Conservation (phyloP, 129 eudicot genomes). For the Flaveria robusta region DNA sequence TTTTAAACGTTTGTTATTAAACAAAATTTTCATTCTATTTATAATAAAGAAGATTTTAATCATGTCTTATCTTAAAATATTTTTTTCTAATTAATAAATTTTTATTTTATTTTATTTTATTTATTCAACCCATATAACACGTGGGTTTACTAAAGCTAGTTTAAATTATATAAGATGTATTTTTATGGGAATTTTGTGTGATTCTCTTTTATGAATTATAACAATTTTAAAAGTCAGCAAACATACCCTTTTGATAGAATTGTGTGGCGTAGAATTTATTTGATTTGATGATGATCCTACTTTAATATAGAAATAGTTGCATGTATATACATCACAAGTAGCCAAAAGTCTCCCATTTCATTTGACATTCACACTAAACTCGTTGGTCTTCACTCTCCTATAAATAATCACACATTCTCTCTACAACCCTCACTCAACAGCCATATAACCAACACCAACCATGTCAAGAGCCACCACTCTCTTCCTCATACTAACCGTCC, state of each 20-base stretch:
- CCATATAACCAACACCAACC: conserved; percentile 16
- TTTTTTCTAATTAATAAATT: no score
- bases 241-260: conserved; percentile 7
- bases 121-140: no score
- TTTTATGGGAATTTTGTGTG: not conserved
- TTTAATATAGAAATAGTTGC: not conserved
- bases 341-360: conserved; percentile 19
- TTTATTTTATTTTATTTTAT: no score
- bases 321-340: not conserved
- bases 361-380: conserved; percentile 28
- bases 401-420: conserved; percentile 30
- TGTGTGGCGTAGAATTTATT: conserved; percentile 26
- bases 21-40: no score
- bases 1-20: no score
- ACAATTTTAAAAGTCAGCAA: conserved; percentile 16
- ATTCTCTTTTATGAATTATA: not conserved
- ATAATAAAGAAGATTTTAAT: no score
- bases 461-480: conserved; percentile 37
- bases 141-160: no score
- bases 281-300: conserved; percentile 1
- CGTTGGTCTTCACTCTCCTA: conserved; percentile 12
- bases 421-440: conserved; percentile 28
- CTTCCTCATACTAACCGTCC: conserved; percentile 31
- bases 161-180: not conserved
- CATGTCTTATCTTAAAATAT: no score